Conservation (phyloP, 805 yeast species). For the Yamadazyma insecticola region DNA sequence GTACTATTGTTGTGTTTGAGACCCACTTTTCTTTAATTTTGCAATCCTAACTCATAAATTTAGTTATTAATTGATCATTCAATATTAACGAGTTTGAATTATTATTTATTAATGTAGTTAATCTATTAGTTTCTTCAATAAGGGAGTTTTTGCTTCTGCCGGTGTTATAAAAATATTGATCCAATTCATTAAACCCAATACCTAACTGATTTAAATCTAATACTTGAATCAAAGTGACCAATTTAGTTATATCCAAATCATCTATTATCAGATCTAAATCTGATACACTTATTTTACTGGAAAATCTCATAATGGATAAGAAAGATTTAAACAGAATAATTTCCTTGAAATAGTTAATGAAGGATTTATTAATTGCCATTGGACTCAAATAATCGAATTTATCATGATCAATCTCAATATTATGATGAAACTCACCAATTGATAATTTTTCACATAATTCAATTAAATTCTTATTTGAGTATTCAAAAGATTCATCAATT, state of each 20-base stretch:
- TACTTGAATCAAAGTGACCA: slow-evolving; percentile 7
- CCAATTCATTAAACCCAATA: slow-evolving; percentile 8
- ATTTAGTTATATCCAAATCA: slow-evolving; percentile 5
- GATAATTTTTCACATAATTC: too few relatives aligned
- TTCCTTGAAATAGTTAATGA: slow-evolving; percentile 7
- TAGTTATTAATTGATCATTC: neutral
- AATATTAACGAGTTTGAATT: slow-evolving; percentile 1
- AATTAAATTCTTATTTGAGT: neutral
- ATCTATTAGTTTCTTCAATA: slow-evolving; percentile 1
- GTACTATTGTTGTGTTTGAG: too few relatives aligned
- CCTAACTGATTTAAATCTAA: slow-evolving; percentile 8
- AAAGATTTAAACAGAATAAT: slow-evolving; percentile 9
- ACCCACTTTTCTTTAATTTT: too few relatives aligned
- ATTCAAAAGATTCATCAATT: slow-evolving; percentile 1
- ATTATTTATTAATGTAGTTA: too few relatives aligned
- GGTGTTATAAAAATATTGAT: slow-evolving; percentile 7
- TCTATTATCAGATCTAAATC: slow-evolving; percentile 2
- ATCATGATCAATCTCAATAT: too few relatives aligned
- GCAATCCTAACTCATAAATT: neutral
- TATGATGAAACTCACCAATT: too few relatives aligned
- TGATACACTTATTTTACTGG: slow-evolving; percentile 6
- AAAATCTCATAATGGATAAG: slow-evolving; percentile 9
- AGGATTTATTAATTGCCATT: slow-evolving; percentile 2
- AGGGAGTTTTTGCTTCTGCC: too few relatives aligned
- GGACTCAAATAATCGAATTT: slow-evolving; percentile 8